These are phyloP conservation scores for Blastocystis sp. DNA, from an alignment of 352 stramenopile species.

Conservation along the genomic window DNA sequence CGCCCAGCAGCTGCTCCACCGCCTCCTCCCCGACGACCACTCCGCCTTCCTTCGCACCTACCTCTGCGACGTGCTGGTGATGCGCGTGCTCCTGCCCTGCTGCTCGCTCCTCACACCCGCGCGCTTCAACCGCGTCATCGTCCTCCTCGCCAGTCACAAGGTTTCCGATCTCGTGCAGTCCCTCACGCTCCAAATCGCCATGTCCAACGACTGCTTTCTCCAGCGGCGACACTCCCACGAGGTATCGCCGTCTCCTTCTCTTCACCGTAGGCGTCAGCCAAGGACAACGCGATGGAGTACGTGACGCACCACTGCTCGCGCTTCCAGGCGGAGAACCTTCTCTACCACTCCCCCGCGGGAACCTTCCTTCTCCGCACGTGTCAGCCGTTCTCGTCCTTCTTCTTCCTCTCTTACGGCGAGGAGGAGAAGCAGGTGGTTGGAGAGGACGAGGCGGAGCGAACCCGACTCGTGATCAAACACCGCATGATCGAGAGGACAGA, in stretches of 20 bases:
- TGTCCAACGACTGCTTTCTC: constrained; percentile 24
- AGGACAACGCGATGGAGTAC: constrained; percentile 25
- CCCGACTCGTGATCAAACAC: neutral
- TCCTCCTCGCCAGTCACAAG: neutral
- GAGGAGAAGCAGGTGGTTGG: neutral
- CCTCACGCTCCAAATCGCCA: constrained; percentile 24
- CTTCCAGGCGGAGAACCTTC: constrained; percentile 52
- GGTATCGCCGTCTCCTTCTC: neutral
- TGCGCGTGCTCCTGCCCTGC: constrained; percentile 1
- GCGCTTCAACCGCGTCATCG: constrained; percentile 12
- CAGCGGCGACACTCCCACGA: neutral
- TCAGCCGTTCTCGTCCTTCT: constrained; percentile 13
- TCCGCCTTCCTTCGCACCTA: constrained; percentile 19
- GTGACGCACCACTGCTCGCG: neutral
- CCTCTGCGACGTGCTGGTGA: neutral
- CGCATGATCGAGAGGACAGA: neutral
- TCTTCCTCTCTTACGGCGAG: constrained; percentile 38
- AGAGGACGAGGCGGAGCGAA: neutral
- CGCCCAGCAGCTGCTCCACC: constrained; percentile 2
- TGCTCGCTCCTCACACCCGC: neutral
- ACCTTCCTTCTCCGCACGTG: constrained; percentile 38
- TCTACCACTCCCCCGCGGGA: constrained; percentile 12
- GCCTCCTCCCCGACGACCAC: neutral
- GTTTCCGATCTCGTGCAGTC: neutral
- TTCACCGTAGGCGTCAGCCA: neutral